Conservation (phyloP, 345 rosid species). For the Salix brachista region DNA sequence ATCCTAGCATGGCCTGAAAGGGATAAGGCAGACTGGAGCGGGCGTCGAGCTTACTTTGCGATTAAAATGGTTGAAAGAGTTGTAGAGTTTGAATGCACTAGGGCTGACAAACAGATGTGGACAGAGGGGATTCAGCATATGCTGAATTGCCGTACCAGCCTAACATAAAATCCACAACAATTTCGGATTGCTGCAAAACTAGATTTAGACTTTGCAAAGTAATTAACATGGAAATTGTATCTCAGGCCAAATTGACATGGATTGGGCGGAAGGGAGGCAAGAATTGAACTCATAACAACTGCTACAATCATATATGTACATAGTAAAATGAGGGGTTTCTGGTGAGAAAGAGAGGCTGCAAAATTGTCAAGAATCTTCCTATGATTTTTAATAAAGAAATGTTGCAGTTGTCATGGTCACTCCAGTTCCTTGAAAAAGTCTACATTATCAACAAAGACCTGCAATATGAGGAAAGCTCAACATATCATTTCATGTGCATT, state of each 20-base stretch:
- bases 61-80: constrained; percentile 63
- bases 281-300: background rate
- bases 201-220: constrained; percentile 8
- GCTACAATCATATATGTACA: constrained; percentile 1
- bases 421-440: constrained; percentile 36
- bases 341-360: background rate
- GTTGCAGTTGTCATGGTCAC: constrained; percentile 16
- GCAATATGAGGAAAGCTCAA: background rate
- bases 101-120: constrained; percentile 73
- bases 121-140: constrained; percentile 67
- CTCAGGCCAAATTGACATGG: too few relatives aligned
- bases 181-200: constrained; percentile 11
- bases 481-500: background rate
- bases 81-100: constrained; percentile 77
- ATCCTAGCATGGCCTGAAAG: constrained; percentile 63
- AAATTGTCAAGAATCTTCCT: background rate
- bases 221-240: constrained; percentile 3
- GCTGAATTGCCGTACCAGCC: constrained; percentile 43
- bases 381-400: background rate
- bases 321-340: background rate
- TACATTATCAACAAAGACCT: constrained; percentile 38
- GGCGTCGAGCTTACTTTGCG: constrained; percentile 66
- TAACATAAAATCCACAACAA: constrained; percentile 16
- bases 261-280: too few relatives aligned
- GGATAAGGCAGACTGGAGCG: constrained; percentile 29